Conservation (phyloP, 495 filamentous ascomycete species). For the Aspergillus funiculosus region DNA sequence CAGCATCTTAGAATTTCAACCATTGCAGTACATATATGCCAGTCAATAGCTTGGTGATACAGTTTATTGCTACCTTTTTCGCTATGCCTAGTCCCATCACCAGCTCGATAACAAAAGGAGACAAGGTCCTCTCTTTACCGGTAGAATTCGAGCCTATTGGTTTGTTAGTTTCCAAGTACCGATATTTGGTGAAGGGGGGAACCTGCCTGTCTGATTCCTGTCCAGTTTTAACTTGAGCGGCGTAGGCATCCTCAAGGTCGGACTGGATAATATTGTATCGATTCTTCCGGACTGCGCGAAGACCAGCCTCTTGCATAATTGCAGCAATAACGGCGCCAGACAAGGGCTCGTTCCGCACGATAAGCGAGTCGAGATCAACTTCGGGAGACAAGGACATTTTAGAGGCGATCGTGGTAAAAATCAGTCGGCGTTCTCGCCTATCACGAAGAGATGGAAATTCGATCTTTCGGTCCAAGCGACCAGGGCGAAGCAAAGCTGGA, state of each 20-base stretch:
- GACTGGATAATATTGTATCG: constrained; percentile 97
- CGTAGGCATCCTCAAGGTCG: constrained; percentile 93
- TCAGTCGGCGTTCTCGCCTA: constrained; percentile 85
- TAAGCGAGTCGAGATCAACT: constrained; percentile 91
- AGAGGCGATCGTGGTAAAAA: constrained; percentile 90
- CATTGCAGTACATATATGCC: constrained; percentile 27
- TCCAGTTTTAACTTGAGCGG: constrained; percentile 86
- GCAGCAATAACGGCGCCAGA: constrained; percentile 95
- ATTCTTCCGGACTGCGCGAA: constrained; percentile 95
- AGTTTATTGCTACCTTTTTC: constrained; percentile 28
- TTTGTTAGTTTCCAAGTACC: constrained; percentile 16
- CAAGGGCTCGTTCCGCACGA: constrained; percentile 91
- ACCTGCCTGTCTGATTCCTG: constrained; percentile 59
- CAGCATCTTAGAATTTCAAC: no score
- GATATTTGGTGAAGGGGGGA: neutral
- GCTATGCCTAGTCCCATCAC: constrained; percentile 20
- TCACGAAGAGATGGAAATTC: constrained; percentile 92
- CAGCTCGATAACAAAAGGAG: constrained; percentile 13
- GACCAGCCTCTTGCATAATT: constrained; percentile 97
- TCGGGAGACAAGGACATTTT: constrained; percentile 97
- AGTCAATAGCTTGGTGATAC: constrained; percentile 35
- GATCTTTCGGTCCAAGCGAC: constrained; percentile 95
- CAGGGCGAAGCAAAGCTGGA: constrained; percentile 86
- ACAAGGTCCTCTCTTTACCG: constrained; percentile 29
- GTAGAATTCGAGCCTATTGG: constrained; percentile 52